phyloP scores from a whole-genome alignment of 2,329 filamentous ascomycete genomes.

The Pseudomassariella vexata region DNA sequence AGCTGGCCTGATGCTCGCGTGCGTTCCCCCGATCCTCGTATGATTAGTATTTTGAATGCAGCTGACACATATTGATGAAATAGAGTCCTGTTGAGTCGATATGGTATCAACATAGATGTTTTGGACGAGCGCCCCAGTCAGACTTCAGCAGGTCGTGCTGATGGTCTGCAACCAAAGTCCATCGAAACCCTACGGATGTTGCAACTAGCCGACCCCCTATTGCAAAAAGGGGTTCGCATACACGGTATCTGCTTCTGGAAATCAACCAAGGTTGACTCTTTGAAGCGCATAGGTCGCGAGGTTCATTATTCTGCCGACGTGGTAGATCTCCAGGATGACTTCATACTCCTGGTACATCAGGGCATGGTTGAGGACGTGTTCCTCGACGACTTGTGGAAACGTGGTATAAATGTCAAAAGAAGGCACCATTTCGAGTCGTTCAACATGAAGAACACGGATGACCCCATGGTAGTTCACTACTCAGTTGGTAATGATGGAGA shows the following conservation, averaged over 20 bases:
- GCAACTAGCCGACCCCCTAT: conserved; percentile 61
- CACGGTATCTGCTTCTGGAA: conserved; percentile 74
- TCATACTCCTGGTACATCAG: conserved; percentile 60
- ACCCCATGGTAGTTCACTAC: conserved; percentile 31
- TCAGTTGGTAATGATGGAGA: conserved; percentile 26
- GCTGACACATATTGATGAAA: no score
- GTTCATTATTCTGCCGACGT: conserved; percentile 58
- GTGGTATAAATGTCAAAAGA: conserved; percentile 57
- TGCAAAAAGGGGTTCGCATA: conserved; percentile 62
- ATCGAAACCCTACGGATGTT: conserved; percentile 73
- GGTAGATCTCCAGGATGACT: conserved; percentile 50
- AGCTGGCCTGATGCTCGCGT: conserved; percentile 48
- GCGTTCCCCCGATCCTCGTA: no score
- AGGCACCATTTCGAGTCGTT: conserved; percentile 60
- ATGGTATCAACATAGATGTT: conserved; percentile 59
- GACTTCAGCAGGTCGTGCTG: conserved; percentile 58
- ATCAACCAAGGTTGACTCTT: no score
- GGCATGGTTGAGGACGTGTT: conserved; percentile 70
- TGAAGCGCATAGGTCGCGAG: conserved; percentile 59
- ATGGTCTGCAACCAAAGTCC: conserved; percentile 71
- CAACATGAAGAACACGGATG: conserved; percentile 34
- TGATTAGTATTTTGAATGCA: no score
- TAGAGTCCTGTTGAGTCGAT: no score
- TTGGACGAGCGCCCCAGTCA: conserved; percentile 64
- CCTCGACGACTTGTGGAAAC: conserved; percentile 60